These are phyloP conservation scores for Nyctanthes arbortristis DNA, from an alignment of 257 asterid species.

Conservation along the genomic window DNA sequence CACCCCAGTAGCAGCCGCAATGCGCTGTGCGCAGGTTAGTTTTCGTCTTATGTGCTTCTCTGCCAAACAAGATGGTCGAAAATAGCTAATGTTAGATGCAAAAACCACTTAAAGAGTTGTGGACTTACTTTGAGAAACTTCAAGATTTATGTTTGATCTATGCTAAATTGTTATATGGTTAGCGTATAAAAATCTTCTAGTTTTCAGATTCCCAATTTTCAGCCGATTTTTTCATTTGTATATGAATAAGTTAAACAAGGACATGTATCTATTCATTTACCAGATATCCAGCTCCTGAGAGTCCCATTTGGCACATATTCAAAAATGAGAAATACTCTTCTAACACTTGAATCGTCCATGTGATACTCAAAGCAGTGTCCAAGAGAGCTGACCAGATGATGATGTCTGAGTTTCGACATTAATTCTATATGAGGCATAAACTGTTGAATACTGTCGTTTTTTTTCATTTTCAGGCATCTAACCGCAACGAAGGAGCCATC, in stretches of 20 bases:
- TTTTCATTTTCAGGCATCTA: slow-evolving; percentile 67
- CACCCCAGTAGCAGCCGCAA: slow-evolving; percentile 78
- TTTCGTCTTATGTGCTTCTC: slow-evolving; percentile 47
- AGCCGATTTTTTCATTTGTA: too few relatives aligned
- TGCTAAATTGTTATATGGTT: background rate
- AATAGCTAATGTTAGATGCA: slow-evolving; percentile 14
- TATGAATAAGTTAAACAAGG: background rate
- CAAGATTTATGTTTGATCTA: background rate
- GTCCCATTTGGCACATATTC: slow-evolving; percentile 82
- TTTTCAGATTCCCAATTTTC: too few relatives aligned
- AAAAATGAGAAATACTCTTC: slow-evolving; percentile 76
- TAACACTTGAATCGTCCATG: slow-evolving; percentile 79
- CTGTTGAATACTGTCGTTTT: slow-evolving; percentile 53
- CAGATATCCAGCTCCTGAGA: slow-evolving; percentile 86
- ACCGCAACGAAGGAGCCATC: slow-evolving; percentile 69
- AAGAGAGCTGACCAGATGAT: slow-evolving; percentile 74
- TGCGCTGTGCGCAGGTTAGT: slow-evolving; percentile 81
- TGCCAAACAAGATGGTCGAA: slow-evolving; percentile 30
- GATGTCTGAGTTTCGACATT: slow-evolving; percentile 81
- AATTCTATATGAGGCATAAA: slow-evolving; percentile 75
- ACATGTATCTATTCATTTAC: slow-evolving; percentile 30
- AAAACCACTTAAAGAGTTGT: too few relatives aligned
- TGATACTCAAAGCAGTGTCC: slow-evolving; percentile 94
- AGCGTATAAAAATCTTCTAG: background rate
- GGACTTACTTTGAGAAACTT: background rate